These are phyloP conservation scores for Linnemannia schmuckeri DNA, from an alignment of 192 early-diverging fungal genomes.

Conservation along the genomic window DNA sequence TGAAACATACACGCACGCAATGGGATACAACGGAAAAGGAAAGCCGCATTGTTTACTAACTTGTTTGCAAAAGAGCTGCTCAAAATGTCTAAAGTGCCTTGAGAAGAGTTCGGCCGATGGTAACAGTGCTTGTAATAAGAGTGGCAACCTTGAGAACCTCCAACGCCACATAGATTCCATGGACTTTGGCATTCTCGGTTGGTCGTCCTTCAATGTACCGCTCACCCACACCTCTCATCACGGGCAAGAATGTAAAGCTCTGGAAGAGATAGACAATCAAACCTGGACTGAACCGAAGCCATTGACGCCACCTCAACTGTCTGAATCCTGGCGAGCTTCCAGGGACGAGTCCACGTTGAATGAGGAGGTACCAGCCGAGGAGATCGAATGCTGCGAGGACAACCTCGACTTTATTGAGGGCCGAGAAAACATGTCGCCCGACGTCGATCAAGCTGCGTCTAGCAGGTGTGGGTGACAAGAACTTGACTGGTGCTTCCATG, in stretches of 20 bases:
- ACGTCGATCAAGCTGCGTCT: slow-evolving; percentile 42
- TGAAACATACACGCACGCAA: not conserved
- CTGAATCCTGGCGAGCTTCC: not conserved
- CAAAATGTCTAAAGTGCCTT: not conserved
- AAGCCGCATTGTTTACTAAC: not conserved
- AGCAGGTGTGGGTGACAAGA: slow-evolving; percentile 39
- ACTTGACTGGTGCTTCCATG: slow-evolving; percentile 56
- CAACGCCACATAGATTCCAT: slow-evolving; percentile 35
- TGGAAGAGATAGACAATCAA: slow-evolving; percentile 33
- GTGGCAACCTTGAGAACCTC: slow-evolving; percentile 34
- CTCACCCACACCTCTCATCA: slow-evolving; percentile 17
- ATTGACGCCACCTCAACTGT: slow-evolving; percentile 2
- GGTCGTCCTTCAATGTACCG: slow-evolving; percentile 36
- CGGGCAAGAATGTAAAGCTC: slow-evolving; percentile 39
- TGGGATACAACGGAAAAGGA: not conserved
- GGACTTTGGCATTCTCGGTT: slow-evolving; percentile 17
- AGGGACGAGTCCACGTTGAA: slow-evolving; percentile 23
- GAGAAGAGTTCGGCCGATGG: slow-evolving; percentile 24
- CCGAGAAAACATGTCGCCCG: slow-evolving; percentile 57
- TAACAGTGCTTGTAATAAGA: slow-evolving; percentile 17
- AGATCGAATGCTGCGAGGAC: slow-evolving; percentile 46
- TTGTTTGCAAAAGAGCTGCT: not conserved
- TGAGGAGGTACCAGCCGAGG: slow-evolving; percentile 42
- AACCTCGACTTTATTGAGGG: slow-evolving; percentile 54
- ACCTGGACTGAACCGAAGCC: slow-evolving; percentile 27